Percentiles rank a stretch among this genome's conserved stretches.
These are phyloP conservation scores for Tilletia walkeri DNA, from an alignment of 1,284 basidiomycete genomes.

Conservation along the genomic window DNA sequence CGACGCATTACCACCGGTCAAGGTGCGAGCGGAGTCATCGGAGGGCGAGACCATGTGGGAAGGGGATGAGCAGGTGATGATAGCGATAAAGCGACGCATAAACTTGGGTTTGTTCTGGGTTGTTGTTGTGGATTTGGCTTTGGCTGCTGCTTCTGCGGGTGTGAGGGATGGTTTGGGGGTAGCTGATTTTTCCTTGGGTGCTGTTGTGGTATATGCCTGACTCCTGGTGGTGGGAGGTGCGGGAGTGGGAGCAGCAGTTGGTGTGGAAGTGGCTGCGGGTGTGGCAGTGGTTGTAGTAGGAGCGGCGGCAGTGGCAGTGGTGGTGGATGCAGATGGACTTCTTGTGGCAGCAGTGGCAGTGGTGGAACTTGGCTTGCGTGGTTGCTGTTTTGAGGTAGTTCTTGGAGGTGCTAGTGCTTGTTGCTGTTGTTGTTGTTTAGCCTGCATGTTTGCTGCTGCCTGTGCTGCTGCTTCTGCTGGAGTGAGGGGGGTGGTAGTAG, in stretches of 20 bases:
- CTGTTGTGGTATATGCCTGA: background rate
- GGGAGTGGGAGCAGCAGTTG: background rate
- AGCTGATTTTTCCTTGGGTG: background rate
- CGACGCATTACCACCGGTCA: background rate
- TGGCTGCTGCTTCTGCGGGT: background rate
- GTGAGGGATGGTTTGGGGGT: background rate
- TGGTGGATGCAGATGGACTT: background rate
- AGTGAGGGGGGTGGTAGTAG: background rate
- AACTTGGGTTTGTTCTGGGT: conserved; percentile 4
- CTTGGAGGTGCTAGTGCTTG: background rate
- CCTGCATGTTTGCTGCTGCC: conserved; percentile 8
- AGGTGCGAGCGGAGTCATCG: conserved; percentile 7
- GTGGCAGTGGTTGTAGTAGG: background rate
- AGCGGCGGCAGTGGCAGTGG: background rate
- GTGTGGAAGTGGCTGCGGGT: background rate
- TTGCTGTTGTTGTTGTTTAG: background rate
- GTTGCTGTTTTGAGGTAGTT: conserved; percentile 11
- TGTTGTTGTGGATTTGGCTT: background rate
- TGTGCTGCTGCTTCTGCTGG: conserved; percentile 12
- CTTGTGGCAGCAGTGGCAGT: background rate
- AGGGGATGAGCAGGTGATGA: conserved; percentile 15
- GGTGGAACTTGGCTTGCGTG: conserved; percentile 12
- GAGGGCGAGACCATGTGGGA: background rate
- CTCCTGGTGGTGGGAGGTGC: background rate
- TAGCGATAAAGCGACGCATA: background rate